Conservation (phyloP, 2,329 filamentous ascomycete species). For the Orbilia ellipsospora region DNA sequence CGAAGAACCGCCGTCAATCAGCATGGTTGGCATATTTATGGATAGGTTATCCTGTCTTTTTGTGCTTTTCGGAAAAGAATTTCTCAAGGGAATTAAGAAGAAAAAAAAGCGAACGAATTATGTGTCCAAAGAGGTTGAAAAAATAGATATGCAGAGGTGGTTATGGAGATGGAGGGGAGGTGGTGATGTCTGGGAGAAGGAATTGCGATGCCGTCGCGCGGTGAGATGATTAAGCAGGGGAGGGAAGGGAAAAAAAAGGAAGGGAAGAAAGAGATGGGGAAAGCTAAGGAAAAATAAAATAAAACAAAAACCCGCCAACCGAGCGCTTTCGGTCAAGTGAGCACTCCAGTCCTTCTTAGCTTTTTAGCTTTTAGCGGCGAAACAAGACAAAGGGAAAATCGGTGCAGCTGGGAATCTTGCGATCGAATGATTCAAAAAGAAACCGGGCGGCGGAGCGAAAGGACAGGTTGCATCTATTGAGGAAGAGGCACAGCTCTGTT, state of each 20-base stretch:
- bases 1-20: slow-evolving; percentile 59
- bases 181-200: slow-evolving; percentile 12
- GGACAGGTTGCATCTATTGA: too few species aligned
- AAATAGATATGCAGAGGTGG: slow-evolving; percentile 16
- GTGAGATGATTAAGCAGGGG: slow-evolving; percentile 34
- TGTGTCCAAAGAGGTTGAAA: slow-evolving; percentile 17
- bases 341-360: too few species aligned
- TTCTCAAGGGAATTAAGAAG: too few species aligned
- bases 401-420: not conserved
- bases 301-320: not conserved
- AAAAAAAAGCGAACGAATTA: slow-evolving; percentile 26
- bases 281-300: too few species aligned
- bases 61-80: too few species aligned
- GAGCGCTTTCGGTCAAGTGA: not conserved
- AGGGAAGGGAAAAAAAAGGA: slow-evolving; percentile 10
- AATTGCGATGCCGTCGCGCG: slow-evolving; percentile 10
- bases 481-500: too few species aligned
- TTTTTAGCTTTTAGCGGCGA: not conserved
- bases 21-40: slow-evolving; percentile 58
- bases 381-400: not conserved
- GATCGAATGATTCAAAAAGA: not conserved
- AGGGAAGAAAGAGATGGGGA: not conserved
- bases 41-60: not conserved
- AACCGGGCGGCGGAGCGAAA: too few species aligned
- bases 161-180: not conserved